These are phyloP conservation scores for Pythium aquatile DNA, from an alignment of 352 stramenopile genomes.

Conservation along the genomic window DNA sequence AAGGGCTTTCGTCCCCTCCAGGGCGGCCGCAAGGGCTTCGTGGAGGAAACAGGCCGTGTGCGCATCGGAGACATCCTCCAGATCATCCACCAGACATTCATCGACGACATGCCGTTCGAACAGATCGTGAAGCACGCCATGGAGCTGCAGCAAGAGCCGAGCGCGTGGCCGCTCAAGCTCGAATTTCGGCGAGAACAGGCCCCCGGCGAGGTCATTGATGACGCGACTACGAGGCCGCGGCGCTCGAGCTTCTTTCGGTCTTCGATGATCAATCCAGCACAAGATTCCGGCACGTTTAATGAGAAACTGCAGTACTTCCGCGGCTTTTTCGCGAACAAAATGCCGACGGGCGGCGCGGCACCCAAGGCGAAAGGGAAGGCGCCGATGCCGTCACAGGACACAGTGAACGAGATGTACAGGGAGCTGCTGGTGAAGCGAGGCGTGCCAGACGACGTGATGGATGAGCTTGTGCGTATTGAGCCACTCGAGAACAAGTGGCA, in stretches of 20 bases:
- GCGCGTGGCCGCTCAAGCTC: conserved; percentile 68
- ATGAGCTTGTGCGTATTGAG: conserved; percentile 83
- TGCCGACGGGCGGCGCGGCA: conserved; percentile 65
- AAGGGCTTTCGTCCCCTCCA: conserved; percentile 72
- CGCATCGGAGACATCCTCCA: conserved; percentile 77
- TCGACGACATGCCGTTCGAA: conserved; percentile 84
- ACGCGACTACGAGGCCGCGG: conserved; percentile 38
- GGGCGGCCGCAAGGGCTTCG: conserved; percentile 51
- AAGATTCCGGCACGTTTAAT: conserved; percentile 74
- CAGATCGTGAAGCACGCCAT: conserved; percentile 79
- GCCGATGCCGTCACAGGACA: conserved; percentile 53
- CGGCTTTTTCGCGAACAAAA: conserved; percentile 80
- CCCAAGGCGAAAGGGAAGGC: conserved; percentile 73
- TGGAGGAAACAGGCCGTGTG: conserved; percentile 74
- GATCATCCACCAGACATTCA: conserved; percentile 71
- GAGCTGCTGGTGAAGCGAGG: conserved; percentile 76
- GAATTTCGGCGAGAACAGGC: conserved; percentile 69
- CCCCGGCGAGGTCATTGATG: conserved; percentile 16
- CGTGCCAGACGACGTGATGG: conserved; percentile 82
- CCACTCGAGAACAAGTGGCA: conserved; percentile 85
- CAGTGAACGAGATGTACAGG: conserved; percentile 86
- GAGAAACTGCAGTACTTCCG: conserved; percentile 87
- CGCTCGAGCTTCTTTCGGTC: conserved; percentile 76
- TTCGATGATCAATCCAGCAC: conserved; percentile 61
- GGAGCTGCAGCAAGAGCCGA: conserved; percentile 63